Percentiles rank a stretch among this genome's conserved stretches.
Conservation (phyloP, 257 asterid species). For the Dorcoceras hygrometricum region DNA sequence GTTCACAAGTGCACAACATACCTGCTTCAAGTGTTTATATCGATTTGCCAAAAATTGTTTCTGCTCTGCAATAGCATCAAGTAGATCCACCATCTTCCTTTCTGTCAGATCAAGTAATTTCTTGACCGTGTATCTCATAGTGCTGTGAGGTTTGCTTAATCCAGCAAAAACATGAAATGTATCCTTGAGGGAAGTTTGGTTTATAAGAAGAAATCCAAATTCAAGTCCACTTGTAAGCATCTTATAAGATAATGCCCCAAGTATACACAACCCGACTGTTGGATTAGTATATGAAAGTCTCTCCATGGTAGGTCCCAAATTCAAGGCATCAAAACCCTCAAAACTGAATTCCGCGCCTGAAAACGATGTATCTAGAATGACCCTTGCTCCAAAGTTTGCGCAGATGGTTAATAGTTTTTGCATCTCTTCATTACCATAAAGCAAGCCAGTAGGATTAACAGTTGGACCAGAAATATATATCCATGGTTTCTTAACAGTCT, state of each 20-base stretch:
- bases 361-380: conserved; percentile 82
- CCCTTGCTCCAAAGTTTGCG: conserved; percentile 72
- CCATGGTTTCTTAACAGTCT: conserved; percentile 69
- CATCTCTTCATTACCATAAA: conserved; percentile 83
- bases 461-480: conserved; percentile 94
- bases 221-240: conserved; percentile 87
- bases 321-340: conserved; percentile 61
- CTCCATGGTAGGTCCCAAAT: conserved; percentile 55
- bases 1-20: conserved; percentile 20
- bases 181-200: conserved; percentile 61
- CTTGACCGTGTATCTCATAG: conserved; percentile 70
- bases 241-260: conserved; percentile 80
- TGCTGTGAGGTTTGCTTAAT: conserved; percentile 83
- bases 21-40: conserved; percentile 80
- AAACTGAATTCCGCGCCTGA: conserved; percentile 68
- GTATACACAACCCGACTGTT: conserved; percentile 53
- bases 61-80: conserved; percentile 62
- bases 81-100: conserved; percentile 45
- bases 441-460: conserved; percentile 74
- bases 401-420: conserved; percentile 50
- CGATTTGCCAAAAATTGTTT: conserved; percentile 51
- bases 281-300: conserved; percentile 53
- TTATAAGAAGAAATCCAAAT: conserved; percentile 70
- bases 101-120: conserved; percentile 72
- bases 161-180: conserved; percentile 75